Percentiles rank a stretch among this genome's conserved stretches.
phyloP scores from a whole-genome alignment of 306 rosid genomes.

The Gillenia trifoliata region DNA sequence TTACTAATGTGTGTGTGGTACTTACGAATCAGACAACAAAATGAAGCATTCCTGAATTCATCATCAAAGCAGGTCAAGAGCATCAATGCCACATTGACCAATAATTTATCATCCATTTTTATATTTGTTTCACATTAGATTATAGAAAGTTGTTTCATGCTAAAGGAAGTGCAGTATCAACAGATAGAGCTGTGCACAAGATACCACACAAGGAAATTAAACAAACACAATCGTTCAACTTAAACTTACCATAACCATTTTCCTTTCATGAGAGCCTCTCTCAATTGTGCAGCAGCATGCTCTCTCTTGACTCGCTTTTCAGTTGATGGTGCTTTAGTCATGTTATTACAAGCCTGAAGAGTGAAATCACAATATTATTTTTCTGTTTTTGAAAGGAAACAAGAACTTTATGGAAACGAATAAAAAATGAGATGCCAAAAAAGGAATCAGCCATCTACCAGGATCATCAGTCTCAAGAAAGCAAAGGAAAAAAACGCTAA shows the following conservation, averaged over 20 bases:
- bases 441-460: constrained; percentile 12
- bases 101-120: neutral
- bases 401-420: neutral
- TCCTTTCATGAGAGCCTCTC: constrained; percentile 78
- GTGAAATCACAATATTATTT: constrained; percentile 21
- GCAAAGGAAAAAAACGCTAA: neutral
- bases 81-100: neutral
- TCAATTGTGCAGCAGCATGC: constrained; percentile 57
- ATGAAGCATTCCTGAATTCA: constrained; percentile 64
- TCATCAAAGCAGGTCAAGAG: neutral
- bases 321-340: constrained; percentile 50
- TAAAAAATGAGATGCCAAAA: neutral
- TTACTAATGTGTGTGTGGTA: constrained; percentile 48
- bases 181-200: neutral
- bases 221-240: constrained; percentile 7
- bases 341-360: constrained; percentile 65
- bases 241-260: constrained; percentile 92
- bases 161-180: neutral
- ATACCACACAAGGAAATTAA: constrained; percentile 1
- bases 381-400: neutral
- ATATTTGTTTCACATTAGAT: neutral
- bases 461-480: constrained; percentile 5
- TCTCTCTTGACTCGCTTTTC: constrained; percentile 81
- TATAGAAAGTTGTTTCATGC: neutral
- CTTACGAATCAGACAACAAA: constrained; percentile 63